phyloP scores from a whole-genome alignment of 2,329 filamentous ascomycete species.

The Exutisphaerella laricina region DNA sequence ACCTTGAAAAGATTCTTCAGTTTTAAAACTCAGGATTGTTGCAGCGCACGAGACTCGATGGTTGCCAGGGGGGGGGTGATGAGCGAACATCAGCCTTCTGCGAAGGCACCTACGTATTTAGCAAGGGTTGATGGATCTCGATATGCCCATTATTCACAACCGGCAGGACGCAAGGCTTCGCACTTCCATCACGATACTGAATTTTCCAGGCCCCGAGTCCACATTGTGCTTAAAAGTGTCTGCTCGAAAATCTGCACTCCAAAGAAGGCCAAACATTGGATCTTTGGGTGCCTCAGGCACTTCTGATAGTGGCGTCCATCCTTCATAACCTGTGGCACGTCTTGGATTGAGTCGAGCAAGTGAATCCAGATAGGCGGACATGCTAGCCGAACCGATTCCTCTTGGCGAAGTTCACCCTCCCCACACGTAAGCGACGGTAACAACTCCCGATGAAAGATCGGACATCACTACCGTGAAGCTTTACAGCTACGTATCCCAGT shows the following conservation, averaged over 20 bases:
- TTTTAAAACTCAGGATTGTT: no score
- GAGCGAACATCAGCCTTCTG: no score
- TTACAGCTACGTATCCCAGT: no score
- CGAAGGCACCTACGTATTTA: no score
- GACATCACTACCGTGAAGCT: background rate
- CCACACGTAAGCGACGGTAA: background rate
- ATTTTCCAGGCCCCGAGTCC: conserved; percentile 96
- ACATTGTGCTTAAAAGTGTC: conserved; percentile 91
- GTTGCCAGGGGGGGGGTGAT: no score
- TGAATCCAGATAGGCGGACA: background rate
- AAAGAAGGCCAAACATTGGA: conserved; percentile 6
- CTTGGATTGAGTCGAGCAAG: no score
- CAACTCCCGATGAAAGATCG: background rate
- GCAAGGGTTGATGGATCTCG: no score
- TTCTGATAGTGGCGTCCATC: background rate
- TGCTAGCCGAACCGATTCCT: no score
- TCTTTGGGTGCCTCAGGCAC: conserved; percentile 6
- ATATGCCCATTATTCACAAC: conserved; percentile 82
- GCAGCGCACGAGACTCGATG: no score
- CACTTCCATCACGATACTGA: conserved; percentile 94
- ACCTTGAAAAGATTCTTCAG: no score
- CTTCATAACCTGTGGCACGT: background rate
- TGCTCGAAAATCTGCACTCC: conserved; percentile 4
- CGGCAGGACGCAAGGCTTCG: conserved; percentile 94
- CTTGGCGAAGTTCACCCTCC: no score